These are phyloP conservation scores for Pichia rugopelliculosa DNA, from an alignment of 805 yeast genomes.

Conservation along the genomic window DNA sequence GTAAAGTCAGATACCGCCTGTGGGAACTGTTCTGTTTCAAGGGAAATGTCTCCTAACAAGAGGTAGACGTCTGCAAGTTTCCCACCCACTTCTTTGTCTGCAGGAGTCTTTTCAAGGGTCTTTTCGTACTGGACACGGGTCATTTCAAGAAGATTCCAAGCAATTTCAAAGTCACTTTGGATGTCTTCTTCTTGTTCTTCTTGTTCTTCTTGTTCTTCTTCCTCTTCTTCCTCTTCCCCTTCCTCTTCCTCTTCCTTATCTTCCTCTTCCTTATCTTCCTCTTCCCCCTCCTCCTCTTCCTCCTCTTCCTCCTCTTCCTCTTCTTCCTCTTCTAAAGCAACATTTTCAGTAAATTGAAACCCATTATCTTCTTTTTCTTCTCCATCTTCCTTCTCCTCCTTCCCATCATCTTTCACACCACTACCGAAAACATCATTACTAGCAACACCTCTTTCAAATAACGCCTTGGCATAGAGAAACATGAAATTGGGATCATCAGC, in stretches of 20 bases:
- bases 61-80: slow-evolving; percentile 64
- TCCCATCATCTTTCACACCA: slow-evolving; percentile 16
- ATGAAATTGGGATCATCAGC: slow-evolving; percentile 69
- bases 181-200: slow-evolving; percentile 27
- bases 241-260: slow-evolving; percentile 24
- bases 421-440: slow-evolving; percentile 69
- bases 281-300: slow-evolving; percentile 25
- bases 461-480: slow-evolving; percentile 69
- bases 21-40: slow-evolving; percentile 80
- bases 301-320: slow-evolving; percentile 22
- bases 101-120: slow-evolving; percentile 2
- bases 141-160: slow-evolving; percentile 81
- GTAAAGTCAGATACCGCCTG: slow-evolving; percentile 71
- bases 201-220: slow-evolving; percentile 20
- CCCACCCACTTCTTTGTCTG: background rate
- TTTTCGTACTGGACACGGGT: slow-evolving; percentile 46
- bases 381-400: slow-evolving; percentile 5
- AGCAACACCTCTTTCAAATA: slow-evolving; percentile 69
- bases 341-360: background rate
- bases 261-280: slow-evolving; percentile 14
- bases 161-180: slow-evolving; percentile 73
- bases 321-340: slow-evolving; percentile 20
- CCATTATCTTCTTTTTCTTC: slow-evolving; percentile 25
- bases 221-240: slow-evolving; percentile 15
- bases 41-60: slow-evolving; percentile 79